Conservation (phyloP, 257 asterid species). For the Petunia secreta region DNA sequence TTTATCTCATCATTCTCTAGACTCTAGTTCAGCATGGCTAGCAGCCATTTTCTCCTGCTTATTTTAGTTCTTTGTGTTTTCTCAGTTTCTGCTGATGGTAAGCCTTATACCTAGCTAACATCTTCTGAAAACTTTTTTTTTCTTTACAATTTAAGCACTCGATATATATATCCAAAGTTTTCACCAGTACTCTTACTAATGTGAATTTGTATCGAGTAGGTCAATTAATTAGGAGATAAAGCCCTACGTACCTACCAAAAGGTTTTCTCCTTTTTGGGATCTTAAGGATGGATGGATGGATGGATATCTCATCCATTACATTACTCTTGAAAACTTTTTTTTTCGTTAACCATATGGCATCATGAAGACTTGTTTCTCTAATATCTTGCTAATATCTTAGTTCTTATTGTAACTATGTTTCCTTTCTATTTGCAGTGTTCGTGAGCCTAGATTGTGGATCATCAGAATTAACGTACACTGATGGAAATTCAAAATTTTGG, state of each 20-base stretch:
- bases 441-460: conserved; percentile 53
- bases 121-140: neutral
- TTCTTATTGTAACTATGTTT: neutral
- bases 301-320: neutral
- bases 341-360: neutral
- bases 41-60: conserved; percentile 14
- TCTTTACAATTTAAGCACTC: neutral
- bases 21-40: conserved; percentile 25
- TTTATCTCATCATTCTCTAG: neutral
- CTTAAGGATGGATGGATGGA: neutral
- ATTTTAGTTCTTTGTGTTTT: conserved; percentile 29
- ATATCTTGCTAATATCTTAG: neutral
- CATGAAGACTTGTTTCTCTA: neutral
- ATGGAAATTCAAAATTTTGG: conserved; percentile 38
- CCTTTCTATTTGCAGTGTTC: conserved; percentile 19
- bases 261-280: neutral
- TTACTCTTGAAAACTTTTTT: too few species aligned
- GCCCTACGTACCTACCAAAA: neutral
- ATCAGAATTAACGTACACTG: conserved; percentile 31
- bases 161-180: neutral
- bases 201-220: neutral
- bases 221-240: neutral
- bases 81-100: conserved; percentile 40
- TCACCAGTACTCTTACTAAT: neutral
- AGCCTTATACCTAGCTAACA: neutral